Percentiles rank a stretch among this genome's conserved stretches.
phyloP scores from a whole-genome alignment of 1,284 basidiomycete genomes.

The Pseudozyma tsukubaensis region DNA sequence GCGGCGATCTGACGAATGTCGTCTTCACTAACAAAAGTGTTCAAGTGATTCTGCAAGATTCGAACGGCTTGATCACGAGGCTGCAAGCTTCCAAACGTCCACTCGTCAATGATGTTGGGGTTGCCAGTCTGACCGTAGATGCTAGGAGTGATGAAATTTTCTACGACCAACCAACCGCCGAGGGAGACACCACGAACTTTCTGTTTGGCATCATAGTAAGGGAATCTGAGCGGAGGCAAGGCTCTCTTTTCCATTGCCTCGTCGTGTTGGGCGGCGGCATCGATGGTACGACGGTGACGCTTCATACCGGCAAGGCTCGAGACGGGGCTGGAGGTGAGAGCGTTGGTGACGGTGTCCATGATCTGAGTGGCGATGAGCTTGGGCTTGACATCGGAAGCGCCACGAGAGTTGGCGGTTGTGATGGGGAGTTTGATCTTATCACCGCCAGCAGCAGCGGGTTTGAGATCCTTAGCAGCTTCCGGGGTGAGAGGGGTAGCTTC shows the following conservation, averaged over 20 bases:
- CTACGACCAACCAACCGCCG: constrained; percentile 66
- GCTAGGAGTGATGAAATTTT: constrained; percentile 61
- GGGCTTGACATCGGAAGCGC: constrained; percentile 24
- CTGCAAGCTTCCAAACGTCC: constrained; percentile 78
- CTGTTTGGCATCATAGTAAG: constrained; percentile 26
- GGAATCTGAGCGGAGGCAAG: constrained; percentile 35
- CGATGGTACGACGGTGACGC: constrained; percentile 16
- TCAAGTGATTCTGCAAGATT: constrained; percentile 75
- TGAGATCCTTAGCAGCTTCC: no score
- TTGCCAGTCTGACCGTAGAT: constrained; percentile 71
- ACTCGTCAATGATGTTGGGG: constrained; percentile 78
- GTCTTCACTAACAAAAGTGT: constrained; percentile 81
- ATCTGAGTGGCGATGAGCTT: constrained; percentile 23
- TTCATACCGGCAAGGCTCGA: constrained; percentile 16
- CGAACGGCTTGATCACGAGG: constrained; percentile 71
- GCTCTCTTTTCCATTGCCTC: constrained; percentile 9
- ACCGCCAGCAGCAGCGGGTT: no score
- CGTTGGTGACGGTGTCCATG: constrained; percentile 17
- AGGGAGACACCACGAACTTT: constrained; percentile 63
- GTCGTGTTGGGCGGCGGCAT: not conserved
- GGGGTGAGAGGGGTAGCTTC: not conserved
- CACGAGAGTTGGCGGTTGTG: constrained; percentile 44
- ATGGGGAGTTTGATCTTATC: constrained; percentile 18
- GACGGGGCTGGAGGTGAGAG: constrained; percentile 18
- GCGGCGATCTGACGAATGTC: constrained; percentile 77